phyloP scores from a whole-genome alignment of 108 stramenopile species.

The Stephanodiscus triporus region DNA sequence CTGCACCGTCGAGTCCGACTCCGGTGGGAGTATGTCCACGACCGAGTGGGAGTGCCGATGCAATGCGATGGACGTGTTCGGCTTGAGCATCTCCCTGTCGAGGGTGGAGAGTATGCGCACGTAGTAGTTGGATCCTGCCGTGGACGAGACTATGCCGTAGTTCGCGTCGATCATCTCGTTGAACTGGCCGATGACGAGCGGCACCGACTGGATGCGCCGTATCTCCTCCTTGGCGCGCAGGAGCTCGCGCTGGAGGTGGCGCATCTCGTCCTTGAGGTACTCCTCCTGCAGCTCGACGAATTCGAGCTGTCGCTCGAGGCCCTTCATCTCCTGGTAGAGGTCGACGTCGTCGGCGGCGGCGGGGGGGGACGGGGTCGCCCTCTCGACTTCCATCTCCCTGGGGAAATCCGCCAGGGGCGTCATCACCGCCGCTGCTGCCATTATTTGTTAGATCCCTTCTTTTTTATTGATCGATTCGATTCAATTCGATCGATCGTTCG shows the following conservation, averaged over 20 bases:
- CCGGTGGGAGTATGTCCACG: constrained; percentile 98
- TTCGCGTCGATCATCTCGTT: constrained; percentile 99
- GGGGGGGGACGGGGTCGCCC: constrained; percentile 5
- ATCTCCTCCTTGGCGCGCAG: constrained; percentile 98
- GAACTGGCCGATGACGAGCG: constrained; percentile 99
- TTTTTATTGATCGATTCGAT: not conserved
- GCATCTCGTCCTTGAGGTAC: constrained; percentile 99
- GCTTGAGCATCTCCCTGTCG: constrained; percentile 96
- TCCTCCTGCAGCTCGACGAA: constrained; percentile 98
- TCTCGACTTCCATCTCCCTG: constrained; percentile 17
- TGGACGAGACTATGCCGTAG: constrained; percentile 95
- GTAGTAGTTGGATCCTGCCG: constrained; percentile 97
- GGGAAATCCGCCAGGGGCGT: not conserved
- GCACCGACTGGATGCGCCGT: constrained; percentile 97
- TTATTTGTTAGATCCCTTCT: not conserved
- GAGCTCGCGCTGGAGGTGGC: constrained; percentile 97
- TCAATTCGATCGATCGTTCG: no score
- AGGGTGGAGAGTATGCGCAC: constrained; percentile 97
- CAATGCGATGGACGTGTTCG: constrained; percentile 96
- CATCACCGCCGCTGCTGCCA: constrained; percentile 31
- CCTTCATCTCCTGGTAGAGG: constrained; percentile 89
- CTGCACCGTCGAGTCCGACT: constrained; percentile 98
- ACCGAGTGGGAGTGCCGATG: constrained; percentile 98
- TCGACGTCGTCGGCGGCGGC: constrained; percentile 23
- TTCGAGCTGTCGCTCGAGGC: constrained; percentile 84